A percentile compares a stretch with the other conserved stretches of the same genome.
Evolutionary conservation across 1,284 basidiomycete species (phyloP).

Genomic region (Austropuccinia psidii): DNA sequence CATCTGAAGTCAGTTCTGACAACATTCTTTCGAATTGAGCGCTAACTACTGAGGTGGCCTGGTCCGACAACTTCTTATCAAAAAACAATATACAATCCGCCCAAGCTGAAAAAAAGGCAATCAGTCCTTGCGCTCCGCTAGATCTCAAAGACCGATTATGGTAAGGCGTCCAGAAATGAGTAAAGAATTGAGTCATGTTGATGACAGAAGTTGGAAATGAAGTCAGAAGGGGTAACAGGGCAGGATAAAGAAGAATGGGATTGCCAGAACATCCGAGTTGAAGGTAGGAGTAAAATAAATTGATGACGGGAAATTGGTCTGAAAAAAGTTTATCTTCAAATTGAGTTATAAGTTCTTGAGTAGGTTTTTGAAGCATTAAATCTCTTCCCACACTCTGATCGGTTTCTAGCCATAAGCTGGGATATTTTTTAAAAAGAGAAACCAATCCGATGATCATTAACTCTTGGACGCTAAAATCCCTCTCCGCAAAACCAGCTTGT

Average conservation of each 20-base stretch:
- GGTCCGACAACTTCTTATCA: neutral
- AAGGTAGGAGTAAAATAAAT: constrained; percentile 16
- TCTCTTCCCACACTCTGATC: too few species aligned
- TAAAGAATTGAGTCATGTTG: constrained; percentile 1
- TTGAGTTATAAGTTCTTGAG: neutral
- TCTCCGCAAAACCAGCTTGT: constrained; percentile 11
- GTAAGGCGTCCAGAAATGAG: constrained; percentile 30
- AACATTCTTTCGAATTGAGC: neutral
- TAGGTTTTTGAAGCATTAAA: too few species aligned
- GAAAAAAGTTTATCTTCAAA: neutral
- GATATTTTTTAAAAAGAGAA: constrained; percentile 8
- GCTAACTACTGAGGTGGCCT: neutral
- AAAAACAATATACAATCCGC: constrained; percentile 27
- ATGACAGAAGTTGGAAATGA: constrained; percentile 27
- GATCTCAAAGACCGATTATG: constrained; percentile 1
- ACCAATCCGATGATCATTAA: constrained; percentile 31
- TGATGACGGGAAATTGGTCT: neutral
- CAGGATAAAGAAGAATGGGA: constrained; percentile 33
- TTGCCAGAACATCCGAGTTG: constrained; percentile 22
- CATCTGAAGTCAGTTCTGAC: constrained; percentile 1
- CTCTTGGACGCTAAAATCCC: constrained; percentile 24
- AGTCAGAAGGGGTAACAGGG: constrained; percentile 8
- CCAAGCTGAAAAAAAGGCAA: constrained; percentile 18
- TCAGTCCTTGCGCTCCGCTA: constrained; percentile 8
- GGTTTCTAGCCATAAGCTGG: constrained; percentile 1